Evolutionary conservation across 768 basidiomycete species (phyloP), one percentile per base, ranked within the genome.

Genomic region (Trametes sanguinea): DNA sequence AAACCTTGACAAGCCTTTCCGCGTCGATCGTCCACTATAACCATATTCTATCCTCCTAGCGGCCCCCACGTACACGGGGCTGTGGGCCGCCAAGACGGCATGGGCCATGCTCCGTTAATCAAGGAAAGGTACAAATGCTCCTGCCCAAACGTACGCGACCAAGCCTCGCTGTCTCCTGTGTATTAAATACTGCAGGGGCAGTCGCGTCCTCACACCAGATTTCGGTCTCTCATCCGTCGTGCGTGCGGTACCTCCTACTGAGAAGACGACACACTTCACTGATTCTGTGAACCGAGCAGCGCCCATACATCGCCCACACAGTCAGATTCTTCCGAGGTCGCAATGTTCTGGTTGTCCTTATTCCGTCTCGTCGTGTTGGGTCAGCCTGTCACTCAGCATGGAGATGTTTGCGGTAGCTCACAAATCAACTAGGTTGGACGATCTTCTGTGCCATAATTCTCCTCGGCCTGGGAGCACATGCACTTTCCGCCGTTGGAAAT

Each of bases 401-500:
- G 22, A n/a, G 10, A 30, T 50, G 14, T 6, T 17, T 4, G 13
- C 57, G 13, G 11, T 3, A 33, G 16, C 30, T 8, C 1, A 51
- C 11, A 6, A n/a, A 6, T 2, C 6, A 14, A 3, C 42, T 43
- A 66, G 65, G 29, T 4, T 62, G 53, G 54, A 42, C 54, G 3
- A 32, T 43, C n/a, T 51, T 64, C 51, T 62, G 60, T 40, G 51
- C 60, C 13, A 37, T 67, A 48, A 32, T 67, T n/a, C 62, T 64
- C 22, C 37, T 67, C 11, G 66, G 56, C n/a, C 16, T 67, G 48
- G 64, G 58, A 6, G 66, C 51, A 10, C 50, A 67, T 37, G 42
- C 48, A n/a, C 57, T 63, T 33, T 46, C 62, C 40, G 51, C 40
- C 14, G n/a, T 44, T 42, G 37, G 17, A 27, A 50, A 13, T 27